These are phyloP conservation scores for Russula olivacea DNA, from an alignment of 768 basidiomycete genomes.

Conservation along the genomic window DNA sequence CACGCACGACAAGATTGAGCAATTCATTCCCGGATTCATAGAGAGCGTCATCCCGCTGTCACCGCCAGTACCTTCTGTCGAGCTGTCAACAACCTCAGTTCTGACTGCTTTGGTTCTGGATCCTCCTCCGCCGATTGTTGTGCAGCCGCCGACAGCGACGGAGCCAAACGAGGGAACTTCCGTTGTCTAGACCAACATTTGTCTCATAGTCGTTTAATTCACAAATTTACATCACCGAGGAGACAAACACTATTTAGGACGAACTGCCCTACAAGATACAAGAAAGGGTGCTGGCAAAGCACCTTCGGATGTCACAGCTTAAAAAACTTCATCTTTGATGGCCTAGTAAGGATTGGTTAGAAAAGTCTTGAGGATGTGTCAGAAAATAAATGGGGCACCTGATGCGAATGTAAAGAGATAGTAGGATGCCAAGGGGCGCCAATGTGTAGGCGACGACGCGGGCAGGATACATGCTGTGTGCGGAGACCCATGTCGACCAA, in stretches of 20 bases:
- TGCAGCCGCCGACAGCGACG: neutral
- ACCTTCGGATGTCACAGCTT: neutral
- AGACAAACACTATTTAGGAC: neutral
- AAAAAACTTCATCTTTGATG: conserved; percentile 22
- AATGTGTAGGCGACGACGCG: conserved; percentile 28
- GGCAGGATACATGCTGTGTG: conserved; percentile 33
- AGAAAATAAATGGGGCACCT: conserved; percentile 10
- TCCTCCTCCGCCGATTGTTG: neutral
- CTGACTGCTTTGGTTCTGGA: neutral
- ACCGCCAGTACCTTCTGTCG: conserved; percentile 17
- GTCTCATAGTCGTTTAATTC: neutral
- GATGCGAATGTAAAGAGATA: conserved; percentile 31
- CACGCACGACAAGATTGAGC: conserved; percentile 81
- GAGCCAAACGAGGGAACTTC: neutral
- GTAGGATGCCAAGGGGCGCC: conserved; percentile 28
- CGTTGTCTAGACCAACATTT: neutral
- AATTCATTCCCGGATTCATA: conserved; percentile 89
- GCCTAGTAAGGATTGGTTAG: conserved; percentile 7
- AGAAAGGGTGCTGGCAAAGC: neutral
- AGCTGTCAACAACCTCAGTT: neutral
- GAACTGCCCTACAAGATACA: neutral
- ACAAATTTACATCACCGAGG: neutral
- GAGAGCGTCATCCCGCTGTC: conserved; percentile 55
- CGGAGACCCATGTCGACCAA: conserved; percentile 55
- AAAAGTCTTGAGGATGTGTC: neutral